Evolutionary conservation across 2,329 filamentous ascomycete genomes (phyloP).

Genomic region (Fusarium sp.): DNA sequence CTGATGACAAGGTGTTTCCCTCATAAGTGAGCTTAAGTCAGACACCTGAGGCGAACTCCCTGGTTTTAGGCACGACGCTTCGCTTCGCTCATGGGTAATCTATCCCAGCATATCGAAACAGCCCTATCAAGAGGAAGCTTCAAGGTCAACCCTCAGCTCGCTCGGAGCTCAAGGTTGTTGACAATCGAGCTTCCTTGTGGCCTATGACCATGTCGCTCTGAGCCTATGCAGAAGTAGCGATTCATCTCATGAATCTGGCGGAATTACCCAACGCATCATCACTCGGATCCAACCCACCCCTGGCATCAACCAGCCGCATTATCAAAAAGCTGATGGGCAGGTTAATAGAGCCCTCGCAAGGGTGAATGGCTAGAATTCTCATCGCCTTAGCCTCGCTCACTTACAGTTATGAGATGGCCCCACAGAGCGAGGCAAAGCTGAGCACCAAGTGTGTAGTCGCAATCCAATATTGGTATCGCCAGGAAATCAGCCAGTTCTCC

Average conservation of each 20-base stretch:
- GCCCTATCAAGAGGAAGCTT: background rate
- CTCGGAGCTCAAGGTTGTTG: background rate
- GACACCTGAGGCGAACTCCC: no score
- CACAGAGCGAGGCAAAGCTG: no score
- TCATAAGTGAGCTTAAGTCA: conserved; percentile 16
- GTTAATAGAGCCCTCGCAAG: background rate
- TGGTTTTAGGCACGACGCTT: background rate
- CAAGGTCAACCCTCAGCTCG: no score
- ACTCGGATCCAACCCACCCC: conserved; percentile 42
- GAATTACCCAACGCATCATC: conserved; percentile 36
- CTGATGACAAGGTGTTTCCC: conserved; percentile 40
- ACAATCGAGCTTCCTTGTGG: background rate
- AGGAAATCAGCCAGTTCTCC: conserved; percentile 8
- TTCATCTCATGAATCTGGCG: conserved; percentile 47
- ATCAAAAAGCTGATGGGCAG: conserved; percentile 60
- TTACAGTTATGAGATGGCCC: no score
- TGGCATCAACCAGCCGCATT: conserved; percentile 57
- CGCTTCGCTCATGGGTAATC: background rate
- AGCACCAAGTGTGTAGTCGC: no score
- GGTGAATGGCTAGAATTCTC: background rate
- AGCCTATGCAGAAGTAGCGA: conserved; percentile 41
- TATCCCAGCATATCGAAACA: background rate
- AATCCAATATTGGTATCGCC: conserved; percentile 8
- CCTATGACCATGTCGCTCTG: background rate
- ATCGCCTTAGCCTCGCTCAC: no score